Evolutionary conservation across 495 filamentous ascomycete genomes (phyloP), one percentile per base, ranked within the genome.

Genomic region (Aspergillus cavernicola): DNA sequence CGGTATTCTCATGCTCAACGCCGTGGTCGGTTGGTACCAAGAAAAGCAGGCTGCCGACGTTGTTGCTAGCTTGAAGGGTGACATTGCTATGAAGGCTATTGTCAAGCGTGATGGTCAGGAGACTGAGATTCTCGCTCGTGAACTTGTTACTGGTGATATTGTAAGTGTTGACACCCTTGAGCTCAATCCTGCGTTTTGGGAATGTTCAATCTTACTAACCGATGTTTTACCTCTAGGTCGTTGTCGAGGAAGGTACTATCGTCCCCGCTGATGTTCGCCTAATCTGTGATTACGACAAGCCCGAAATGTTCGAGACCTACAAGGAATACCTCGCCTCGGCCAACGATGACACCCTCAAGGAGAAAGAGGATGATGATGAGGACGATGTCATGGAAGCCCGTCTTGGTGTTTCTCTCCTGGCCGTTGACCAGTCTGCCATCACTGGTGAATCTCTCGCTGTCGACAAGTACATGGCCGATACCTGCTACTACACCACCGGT

Each of bases 21-120:
- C 88, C 52, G 64, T 77, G 47, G 87, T 90, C 66, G 87, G 87
- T 74, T 92, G 86, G 81, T 92, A 90, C 69, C 87, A 92, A 68
- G 88, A 92, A 69, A 90, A 89, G 73, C 86, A 89, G 73, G 88
- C 88, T 55, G 87, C 86, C 54, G 88, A 92, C 69, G 86, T 92
- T 60, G 88, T 92, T 54, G 86, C 86, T 50, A 81, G 75, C 52
- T 73, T 92, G 36, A 90, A 89, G 74, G 88, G 88, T 76, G 87
- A 90, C 62, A 92, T 92, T 66, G 87, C 88, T 54, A 87, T 92
- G 84, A 84, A 81, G 67, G 82, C 85, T 46, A 72, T 74, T 60
- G 85, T 89, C 61, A 66, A 90, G 55, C 86, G 87, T 60, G 77
- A 89, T 67, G 86, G 87, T 51, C 69, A 75, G 42, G 85, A 89